Evolutionary conservation across 2,329 filamentous ascomycete species (phyloP), one percentile per base, ranked within the genome.

Genomic region (Colletotrichum eleusines): DNA sequence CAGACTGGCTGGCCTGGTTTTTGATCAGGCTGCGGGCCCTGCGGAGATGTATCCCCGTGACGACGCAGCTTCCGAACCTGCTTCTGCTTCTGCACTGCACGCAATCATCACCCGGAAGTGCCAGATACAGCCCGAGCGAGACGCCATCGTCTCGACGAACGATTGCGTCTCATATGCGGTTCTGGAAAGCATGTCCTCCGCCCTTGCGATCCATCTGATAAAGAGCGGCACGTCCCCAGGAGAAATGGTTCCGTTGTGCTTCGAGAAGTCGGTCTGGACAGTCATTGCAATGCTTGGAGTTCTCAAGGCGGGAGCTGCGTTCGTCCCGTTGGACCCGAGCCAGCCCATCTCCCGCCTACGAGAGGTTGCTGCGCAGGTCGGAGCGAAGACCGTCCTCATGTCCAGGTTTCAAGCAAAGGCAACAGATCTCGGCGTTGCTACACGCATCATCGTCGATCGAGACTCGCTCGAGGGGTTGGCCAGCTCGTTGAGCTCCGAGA

Each of bases 391-490:
- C 0, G 44, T n/a, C 16, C 38, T 70, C 7, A 33, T 40, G 26
- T 70, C 67, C 6, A 9, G 23, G 1, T 67, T 71, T 9, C 63
- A 70, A 5, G 44, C 1, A 20, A 70, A 70, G 18, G 54, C 67
- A 23, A 70, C 67, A 11, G 63, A 70, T 16, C 46, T 70, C 7
- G 67, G 54, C 5, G 1, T 46, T 11, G 6, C n/a, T 6, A 40
- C 18, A 9, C 42, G 9, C 12, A 26, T 69, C 12, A 48, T 71
- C 11, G 53, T 68, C 5, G 50, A 69, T 5, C 40, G n/a, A 33
- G 79, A 78, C 48, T 81, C 85, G 74, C 85, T 87, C 73, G 77
- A 58, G 61, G 35, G 31, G 35, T 71, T 18, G 58, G 5, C 18
- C 6, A 44, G 1, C 18, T 16, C 16, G 12, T 11, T n/a, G 5